Evolutionary conservation across 2,329 filamentous ascomycete species (phyloP).

Genomic region (Aureobasidium sp.): DNA sequence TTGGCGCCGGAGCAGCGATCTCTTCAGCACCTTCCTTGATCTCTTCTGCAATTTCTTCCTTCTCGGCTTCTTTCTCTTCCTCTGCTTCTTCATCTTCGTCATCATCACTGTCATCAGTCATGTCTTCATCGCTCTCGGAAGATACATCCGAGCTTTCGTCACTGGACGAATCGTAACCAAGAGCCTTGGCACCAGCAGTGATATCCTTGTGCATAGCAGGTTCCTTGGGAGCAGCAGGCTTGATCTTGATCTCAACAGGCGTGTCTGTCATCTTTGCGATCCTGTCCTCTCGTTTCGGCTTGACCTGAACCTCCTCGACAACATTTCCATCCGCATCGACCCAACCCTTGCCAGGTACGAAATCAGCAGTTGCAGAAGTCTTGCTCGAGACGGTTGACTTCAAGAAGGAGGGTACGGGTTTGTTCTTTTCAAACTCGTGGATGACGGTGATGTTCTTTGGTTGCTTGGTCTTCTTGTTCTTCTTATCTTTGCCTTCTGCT

Average conservation of each 20-base stretch:
- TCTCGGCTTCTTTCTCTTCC: neutral
- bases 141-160: conserved; percentile 12
- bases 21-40: conserved; percentile 20
- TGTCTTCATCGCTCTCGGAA: neutral
- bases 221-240: conserved; percentile 15
- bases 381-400: conserved; percentile 45
- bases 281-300: conserved; percentile 7
- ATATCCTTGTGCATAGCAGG: conserved; percentile 1
- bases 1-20: neutral
- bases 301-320: conserved; percentile 46
- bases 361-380: conserved; percentile 47
- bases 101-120: neutral
- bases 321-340: conserved; percentile 69
- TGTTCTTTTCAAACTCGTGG: conserved; percentile 84
- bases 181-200: conserved; percentile 9
- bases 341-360: conserved; percentile 82
- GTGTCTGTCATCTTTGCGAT: neutral
- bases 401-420: conserved; percentile 74
- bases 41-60: neutral
- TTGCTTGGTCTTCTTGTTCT: conserved; percentile 47
- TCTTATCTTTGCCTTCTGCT: conserved; percentile 48
- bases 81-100: neutral
- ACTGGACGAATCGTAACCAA: conserved; percentile 8
- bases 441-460: conserved; percentile 52
- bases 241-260: conserved; percentile 9